Evolutionary conservation across 2,329 filamentous ascomycete species (phyloP).

Genomic region (Hymenoscyphus linearis): DNA sequence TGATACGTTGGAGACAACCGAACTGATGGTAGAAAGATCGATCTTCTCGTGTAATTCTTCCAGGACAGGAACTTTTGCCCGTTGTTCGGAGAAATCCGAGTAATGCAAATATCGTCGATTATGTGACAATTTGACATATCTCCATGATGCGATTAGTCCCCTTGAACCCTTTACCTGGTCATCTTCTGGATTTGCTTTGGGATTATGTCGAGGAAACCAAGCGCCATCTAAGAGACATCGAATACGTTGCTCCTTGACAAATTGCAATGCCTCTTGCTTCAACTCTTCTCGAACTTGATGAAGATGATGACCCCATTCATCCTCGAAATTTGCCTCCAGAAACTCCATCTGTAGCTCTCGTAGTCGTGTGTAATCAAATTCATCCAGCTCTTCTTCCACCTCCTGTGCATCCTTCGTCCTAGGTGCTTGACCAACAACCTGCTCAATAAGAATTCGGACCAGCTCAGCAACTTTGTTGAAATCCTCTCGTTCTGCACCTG

Average conservation of each 20-base stretch:
- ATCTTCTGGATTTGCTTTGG: constrained; percentile 41
- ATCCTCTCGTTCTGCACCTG: constrained; percentile 77
- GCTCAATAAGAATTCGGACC: constrained; percentile 82
- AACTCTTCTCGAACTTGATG: constrained; percentile 87
- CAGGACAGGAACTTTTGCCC: constrained; percentile 60
- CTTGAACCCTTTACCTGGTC: constrained; percentile 12
- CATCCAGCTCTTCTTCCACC: constrained; percentile 81
- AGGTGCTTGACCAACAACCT: constrained; percentile 76
- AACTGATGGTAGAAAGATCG: constrained; percentile 81
- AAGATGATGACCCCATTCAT: constrained; percentile 88
- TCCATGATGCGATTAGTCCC: constrained; percentile 45
- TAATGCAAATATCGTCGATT: constrained; percentile 89
- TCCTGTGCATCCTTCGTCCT: constrained; percentile 80
- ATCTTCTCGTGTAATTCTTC: constrained; percentile 75
- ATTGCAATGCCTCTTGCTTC: constrained; percentile 85
- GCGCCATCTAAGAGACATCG: constrained; percentile 81
- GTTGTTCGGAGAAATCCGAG: constrained; percentile 69
- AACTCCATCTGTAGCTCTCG: constrained; percentile 91
- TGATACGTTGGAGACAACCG: constrained; percentile 82
- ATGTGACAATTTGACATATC: constrained; percentile 83
- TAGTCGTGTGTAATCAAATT: constrained; percentile 73
- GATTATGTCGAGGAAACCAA: constrained; percentile 62
- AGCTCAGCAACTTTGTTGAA: constrained; percentile 92
- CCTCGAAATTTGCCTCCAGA: constrained; percentile 84
- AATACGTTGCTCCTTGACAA: constrained; percentile 94